Percentiles rank a stretch among this genome's conserved stretches.
These are phyloP conservation scores for Petasospora rhodanensis DNA, from an alignment of 1,139 yeast species.

Conservation along the genomic window DNA sequence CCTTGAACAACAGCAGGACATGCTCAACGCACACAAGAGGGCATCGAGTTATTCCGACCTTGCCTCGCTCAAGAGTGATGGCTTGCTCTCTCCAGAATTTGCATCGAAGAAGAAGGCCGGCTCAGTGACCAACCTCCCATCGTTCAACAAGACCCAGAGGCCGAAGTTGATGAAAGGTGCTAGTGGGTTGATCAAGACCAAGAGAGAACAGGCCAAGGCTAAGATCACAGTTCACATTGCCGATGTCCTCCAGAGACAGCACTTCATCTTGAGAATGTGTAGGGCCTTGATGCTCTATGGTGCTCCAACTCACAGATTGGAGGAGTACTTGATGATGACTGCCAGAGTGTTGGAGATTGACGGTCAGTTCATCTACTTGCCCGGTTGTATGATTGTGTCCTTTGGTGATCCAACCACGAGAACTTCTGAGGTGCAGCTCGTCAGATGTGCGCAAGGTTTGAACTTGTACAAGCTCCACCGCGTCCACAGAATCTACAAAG, in stretches of 20 bases:
- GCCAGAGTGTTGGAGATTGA: conserved; percentile 86
- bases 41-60: conserved; percentile 19
- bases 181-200: conserved; percentile 26
- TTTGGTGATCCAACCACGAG: conserved; percentile 92
- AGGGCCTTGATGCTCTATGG: conserved; percentile 88
- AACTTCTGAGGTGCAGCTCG: conserved; percentile 89
- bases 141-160: conserved; percentile 22
- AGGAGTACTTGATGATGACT: conserved; percentile 88
- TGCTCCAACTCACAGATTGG: conserved; percentile 92
- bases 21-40: conserved; percentile 17
- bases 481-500: conserved; percentile 78
- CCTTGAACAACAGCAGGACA: conserved; percentile 13
- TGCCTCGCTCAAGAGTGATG: conserved; percentile 4
- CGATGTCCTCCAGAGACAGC: conserved; percentile 77
- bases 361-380: conserved; percentile 85
- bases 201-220: conserved; percentile 43
- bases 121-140: conserved; percentile 13
- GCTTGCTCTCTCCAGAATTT: conserved; percentile 10
- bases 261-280: conserved; percentile 79
- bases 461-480: conserved; percentile 76
- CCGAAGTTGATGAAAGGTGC: conserved; percentile 19
- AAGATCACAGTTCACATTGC: conserved; percentile 90
- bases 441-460: conserved; percentile 80
- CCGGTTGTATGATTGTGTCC: conserved; percentile 93
- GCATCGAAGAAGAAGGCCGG: conserved; percentile 8